Evolutionary conservation across 805 yeast species (phyloP), one percentile per base, ranked within the genome.

Genomic region (Candida peoriensis): DNA sequence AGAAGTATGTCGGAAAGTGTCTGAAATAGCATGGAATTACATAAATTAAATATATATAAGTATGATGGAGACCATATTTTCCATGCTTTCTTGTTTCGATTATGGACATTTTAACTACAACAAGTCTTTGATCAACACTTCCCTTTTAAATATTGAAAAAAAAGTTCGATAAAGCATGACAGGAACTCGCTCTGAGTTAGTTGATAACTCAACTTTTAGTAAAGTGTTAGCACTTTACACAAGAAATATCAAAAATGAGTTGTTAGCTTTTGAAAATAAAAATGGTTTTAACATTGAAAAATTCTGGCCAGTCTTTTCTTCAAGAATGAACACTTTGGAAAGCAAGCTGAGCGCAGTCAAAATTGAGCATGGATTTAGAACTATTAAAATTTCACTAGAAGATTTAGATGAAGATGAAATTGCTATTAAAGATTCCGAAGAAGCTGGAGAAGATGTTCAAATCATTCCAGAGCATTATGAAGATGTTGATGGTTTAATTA

Each of bases 221-320:
- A 65, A 62, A 42, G 49, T 66, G 30, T 38, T 63, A 20, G 63
- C 64, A 8, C 43, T 66, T 10, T 66, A 64, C 48, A 54, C 68
- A 6, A 55, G 65, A 43, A 34, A 47, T 24, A 21, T 27, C 2
- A 37, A 43, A 11, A 37, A 35, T 34, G 36, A 37, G 3, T 39
- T 55, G 8, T 30, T 45, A n/a, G 50, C 59, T 1, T 46, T 51
- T 28, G 58, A 52, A 20, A 59, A 61, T 29, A 65, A 64, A 39
- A 55, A 54, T 32, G 49, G 51, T 3, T 57, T 60, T 15, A 36
- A 51, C 8, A 44, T 63, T 31, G 39, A 42, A 5, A 28, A 41
- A 3, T 38, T 54, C 29, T 66, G 70, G 67, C 28, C 30, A 3
- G 14, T 32, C 14, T n/a, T 44, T 8, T 13, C 20, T 13, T 11